These are phyloP conservation scores for Monosporascus sp. DNA, from an alignment of 2,329 filamentous ascomycete genomes.

Conservation along the genomic window DNA sequence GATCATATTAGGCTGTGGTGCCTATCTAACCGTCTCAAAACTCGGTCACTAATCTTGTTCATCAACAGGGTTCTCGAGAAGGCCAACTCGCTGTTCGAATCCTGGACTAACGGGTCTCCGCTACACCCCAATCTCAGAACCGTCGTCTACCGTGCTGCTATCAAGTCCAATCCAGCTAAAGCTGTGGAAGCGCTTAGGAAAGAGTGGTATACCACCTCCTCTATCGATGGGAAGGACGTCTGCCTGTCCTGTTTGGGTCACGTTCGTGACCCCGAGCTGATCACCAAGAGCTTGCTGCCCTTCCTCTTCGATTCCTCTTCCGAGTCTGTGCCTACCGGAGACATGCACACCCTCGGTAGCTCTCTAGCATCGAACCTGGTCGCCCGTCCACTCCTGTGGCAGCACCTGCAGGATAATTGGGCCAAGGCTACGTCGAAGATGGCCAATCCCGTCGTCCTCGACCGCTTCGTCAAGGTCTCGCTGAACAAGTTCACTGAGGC, in stretches of 20 bases:
- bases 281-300: slow-evolving; percentile 59
- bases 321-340: slow-evolving; percentile 72
- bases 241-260: slow-evolving; percentile 71
- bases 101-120: slow-evolving; percentile 65
- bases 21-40: not conserved
- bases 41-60: slow-evolving; percentile 10
- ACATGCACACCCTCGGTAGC: slow-evolving; percentile 77
- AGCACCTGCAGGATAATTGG: slow-evolving; percentile 83
- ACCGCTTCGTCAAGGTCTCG: slow-evolving; percentile 77
- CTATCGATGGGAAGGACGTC: slow-evolving; percentile 88
- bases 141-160: slow-evolving; percentile 72
- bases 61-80: slow-evolving; percentile 58
- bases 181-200: slow-evolving; percentile 72
- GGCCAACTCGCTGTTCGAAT: slow-evolving; percentile 71
- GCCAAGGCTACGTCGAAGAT: slow-evolving; percentile 64
- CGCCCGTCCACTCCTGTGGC: slow-evolving; percentile 73
- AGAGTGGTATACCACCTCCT: slow-evolving; percentile 76
- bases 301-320: slow-evolving; percentile 71
- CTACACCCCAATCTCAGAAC: slow-evolving; percentile 78
- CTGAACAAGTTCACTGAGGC: slow-evolving; percentile 73
- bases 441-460: slow-evolving; percentile 78
- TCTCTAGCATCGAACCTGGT: slow-evolving; percentile 68
- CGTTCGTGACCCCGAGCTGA: slow-evolving; percentile 62
- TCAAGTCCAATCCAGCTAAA: slow-evolving; percentile 63
- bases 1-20: not conserved